Evolutionary conservation across 2,329 filamentous ascomycete species (phyloP).

Genomic region (Ophiostoma novo-ulmi): DNA sequence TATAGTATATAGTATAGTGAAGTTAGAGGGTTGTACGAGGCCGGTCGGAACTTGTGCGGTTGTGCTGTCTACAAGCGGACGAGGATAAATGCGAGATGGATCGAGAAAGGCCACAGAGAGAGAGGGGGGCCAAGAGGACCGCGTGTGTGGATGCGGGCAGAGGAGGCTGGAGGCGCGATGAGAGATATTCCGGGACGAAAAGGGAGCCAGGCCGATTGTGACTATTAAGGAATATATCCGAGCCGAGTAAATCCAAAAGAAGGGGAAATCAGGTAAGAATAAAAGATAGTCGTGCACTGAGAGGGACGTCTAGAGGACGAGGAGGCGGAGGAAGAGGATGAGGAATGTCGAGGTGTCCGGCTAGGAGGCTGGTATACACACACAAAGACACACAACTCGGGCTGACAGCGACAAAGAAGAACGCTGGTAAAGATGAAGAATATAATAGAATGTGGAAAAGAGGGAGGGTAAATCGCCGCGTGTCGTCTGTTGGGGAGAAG

Average conservation of each 20-base stretch:
- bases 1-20: background rate
- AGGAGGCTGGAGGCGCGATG: constrained; percentile 7
- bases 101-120: constrained; percentile 9
- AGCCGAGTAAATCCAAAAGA: background rate
- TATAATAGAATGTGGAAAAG: background rate
- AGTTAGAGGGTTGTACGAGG: background rate
- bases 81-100: background rate
- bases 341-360: background rate
- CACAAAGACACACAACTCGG: background rate
- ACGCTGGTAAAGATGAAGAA: background rate
- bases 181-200: constrained; percentile 8
- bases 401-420: background rate
- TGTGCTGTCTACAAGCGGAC: background rate
- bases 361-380: background rate
- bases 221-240: background rate
- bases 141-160: background rate
- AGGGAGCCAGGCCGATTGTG: background rate
- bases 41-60: background rate
- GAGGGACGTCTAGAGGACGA: background rate
- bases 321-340: background rate
- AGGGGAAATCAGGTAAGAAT: background rate
- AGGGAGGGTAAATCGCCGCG: background rate
- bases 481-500: background rate
- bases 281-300: background rate
- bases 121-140: background rate